These are phyloP conservation scores for Boehmeria nivea DNA, from an alignment of 306 rosid species.

Conservation along the genomic window DNA sequence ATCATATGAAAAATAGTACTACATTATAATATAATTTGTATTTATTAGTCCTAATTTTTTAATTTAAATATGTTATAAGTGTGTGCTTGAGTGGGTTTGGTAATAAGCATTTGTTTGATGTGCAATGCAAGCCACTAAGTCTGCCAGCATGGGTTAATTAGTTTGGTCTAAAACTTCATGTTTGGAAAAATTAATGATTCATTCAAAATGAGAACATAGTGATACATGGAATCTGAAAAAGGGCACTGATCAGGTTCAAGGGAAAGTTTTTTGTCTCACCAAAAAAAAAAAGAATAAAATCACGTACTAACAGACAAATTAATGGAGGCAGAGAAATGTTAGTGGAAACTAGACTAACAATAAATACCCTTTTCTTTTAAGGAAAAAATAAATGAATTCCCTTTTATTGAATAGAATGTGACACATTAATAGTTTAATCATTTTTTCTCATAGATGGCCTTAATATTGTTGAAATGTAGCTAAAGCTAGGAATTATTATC, in stretches of 20 bases:
- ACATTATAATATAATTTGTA: no score
- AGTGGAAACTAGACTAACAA: no score
- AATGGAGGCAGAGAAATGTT: constrained; percentile 4
- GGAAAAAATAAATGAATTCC: no score
- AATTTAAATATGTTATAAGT: not conserved
- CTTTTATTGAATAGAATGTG: no score
- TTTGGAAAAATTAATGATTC: not conserved
- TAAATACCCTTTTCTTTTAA: no score
- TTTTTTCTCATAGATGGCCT: constrained; percentile 13
- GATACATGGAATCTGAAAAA: constrained; percentile 20
- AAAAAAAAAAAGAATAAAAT: not conserved
- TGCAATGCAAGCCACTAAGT: not conserved
- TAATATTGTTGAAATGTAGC: not conserved
- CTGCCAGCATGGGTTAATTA: not conserved
- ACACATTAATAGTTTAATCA: not conserved
- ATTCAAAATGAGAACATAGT: constrained; percentile 1
- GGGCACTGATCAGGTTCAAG: constrained; percentile 10
- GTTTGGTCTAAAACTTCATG: not conserved
- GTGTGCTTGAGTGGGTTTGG: constrained; percentile 10
- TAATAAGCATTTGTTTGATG: not conserved
- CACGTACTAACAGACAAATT: constrained; percentile 9
- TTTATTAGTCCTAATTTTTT: no score
- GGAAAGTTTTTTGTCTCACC: constrained; percentile 2
- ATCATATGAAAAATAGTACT: no score
- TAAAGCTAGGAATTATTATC: no score